Base-by-base conservation (phyloP, 2,329 filamentous ascomycete genomes). In the Pseudofabraea citricarpa region DNA sequence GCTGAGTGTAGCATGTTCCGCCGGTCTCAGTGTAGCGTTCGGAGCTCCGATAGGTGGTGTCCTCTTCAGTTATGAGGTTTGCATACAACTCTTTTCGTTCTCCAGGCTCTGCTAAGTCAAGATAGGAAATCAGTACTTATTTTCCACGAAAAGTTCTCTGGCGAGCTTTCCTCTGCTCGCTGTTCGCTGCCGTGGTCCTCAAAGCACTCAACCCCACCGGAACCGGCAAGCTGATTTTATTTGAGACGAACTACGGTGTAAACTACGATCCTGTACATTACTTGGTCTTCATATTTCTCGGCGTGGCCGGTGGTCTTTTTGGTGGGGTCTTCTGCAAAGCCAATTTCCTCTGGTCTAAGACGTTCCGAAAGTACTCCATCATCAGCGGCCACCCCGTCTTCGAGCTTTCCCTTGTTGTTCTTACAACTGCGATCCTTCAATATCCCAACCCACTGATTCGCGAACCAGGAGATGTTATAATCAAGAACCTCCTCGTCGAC, bases 31-130 rank as follows among this genome's bases (percentile, higher is more conserved):
- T 15, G 78, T 81, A 0, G 78, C 77, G 0, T 82, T 81, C 50
- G 78, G 78, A 5, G 77, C 78, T 16, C 79, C 78, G 0, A 79
- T 81, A 40, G 77, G 77, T 1, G 77, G 77, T 7, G 77, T 81
- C 0, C 61, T 81, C 4, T 82, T 82, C 56, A 73, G 70, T 35
- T 80, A 79, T 44, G 74, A 77, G 56, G 58, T 61, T 45, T n/a
- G n/a, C n/a, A n/a, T n/a, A n/a, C n/a, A n/a, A n/a, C n/a, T n/a
- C n/a, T n/a, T n/a, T n/a, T n/a, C n/a, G n/a, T n/a, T n/a, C n/a
- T n/a, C n/a, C n/a, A n/a, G n/a, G n/a, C n/a, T n/a, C n/a, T n/a
- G n/a, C n/a, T n/a, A n/a, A n/a, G n/a, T n/a, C n/a, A n/a, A n/a
- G n/a, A n/a, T 54, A 72, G 61, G 77, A 81, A 61, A 78, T 81